Conservation (phyloP, 139 green algal species). For the Chlamydomonas asymmetrica region DNA sequence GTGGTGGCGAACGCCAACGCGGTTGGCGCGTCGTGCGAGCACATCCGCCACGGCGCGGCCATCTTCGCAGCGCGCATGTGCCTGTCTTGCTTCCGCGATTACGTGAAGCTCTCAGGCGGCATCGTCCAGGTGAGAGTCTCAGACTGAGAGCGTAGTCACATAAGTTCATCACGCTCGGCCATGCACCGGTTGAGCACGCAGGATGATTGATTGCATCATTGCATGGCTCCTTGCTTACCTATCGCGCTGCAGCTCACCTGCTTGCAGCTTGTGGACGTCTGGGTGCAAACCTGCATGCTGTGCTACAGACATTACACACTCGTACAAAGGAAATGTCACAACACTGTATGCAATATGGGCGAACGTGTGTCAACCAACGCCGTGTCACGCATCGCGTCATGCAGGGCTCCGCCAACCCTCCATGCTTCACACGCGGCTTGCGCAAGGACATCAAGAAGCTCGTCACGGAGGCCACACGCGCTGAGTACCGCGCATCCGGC, state of each 20-base stretch:
- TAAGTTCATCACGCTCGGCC: no score
- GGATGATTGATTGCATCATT: no score
- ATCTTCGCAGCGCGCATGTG: conserved; percentile 43
- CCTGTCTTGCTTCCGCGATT: conserved; percentile 34
- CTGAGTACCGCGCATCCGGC: background rate
- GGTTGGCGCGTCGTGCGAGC: conserved; percentile 7
- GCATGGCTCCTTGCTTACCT: no score
- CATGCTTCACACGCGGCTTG: conserved; percentile 20
- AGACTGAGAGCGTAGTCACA: no score
- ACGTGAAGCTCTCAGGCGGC: conserved; percentile 27
- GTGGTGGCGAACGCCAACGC: background rate
- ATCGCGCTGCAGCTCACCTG: no score
- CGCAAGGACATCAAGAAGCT: conserved; percentile 5
- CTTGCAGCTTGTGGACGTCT: no score
- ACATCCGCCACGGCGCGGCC: conserved; percentile 12
- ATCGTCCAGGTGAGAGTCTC: conserved; percentile 12
- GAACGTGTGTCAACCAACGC: no score
- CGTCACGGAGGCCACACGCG: conserved; percentile 12
- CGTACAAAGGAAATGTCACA: no score
- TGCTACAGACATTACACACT: no score
- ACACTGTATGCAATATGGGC: no score
- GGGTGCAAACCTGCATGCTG: no score
- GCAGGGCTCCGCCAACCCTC: conserved; percentile 33
- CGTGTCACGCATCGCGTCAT: background rate
- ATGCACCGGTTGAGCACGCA: no score